phyloP scores from a whole-genome alignment of 768 basidiomycete species.

The Sporobolomyces roseus region DNA sequence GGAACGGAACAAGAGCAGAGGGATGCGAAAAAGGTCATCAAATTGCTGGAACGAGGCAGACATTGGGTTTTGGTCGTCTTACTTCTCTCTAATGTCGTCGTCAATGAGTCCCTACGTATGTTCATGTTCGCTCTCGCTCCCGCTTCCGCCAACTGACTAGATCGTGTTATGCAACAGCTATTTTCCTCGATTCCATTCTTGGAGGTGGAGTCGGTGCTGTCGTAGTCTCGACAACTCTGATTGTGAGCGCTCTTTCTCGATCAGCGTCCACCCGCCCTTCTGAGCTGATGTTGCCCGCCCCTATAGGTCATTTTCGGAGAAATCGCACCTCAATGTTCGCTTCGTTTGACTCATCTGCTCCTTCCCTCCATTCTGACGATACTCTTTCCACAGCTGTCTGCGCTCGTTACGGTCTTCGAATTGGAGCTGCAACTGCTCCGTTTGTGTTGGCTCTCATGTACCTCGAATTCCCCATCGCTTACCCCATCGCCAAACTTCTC shows the following conservation, averaged over 20 bases:
- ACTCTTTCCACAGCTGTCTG: constrained; percentile 57
- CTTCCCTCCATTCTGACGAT: neutral
- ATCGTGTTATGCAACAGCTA: constrained; percentile 37
- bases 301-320: constrained; percentile 51
- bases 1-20: constrained; percentile 42
- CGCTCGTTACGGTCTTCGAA: constrained; percentile 68
- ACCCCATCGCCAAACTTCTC: constrained; percentile 65
- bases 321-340: constrained; percentile 59
- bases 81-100: constrained; percentile 73
- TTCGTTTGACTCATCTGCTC: neutral
- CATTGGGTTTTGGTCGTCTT: constrained; percentile 95
- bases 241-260: constrained; percentile 27
- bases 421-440: constrained; percentile 73
- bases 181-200: constrained; percentile 52
- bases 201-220: constrained; percentile 54
- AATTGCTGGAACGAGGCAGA: constrained; percentile 61
- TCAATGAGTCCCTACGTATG: constrained; percentile 51
- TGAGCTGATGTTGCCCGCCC: no score
- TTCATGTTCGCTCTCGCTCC: no score
- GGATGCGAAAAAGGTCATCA: constrained; percentile 53
- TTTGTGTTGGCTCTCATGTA: constrained; percentile 61
- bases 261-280: no score
- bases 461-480: constrained; percentile 62
- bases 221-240: constrained; percentile 45
- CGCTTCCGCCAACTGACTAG: no score